Base-by-base conservation (phyloP, 495 filamentous ascomycete species). In the Daldinia concentrica region DNA sequence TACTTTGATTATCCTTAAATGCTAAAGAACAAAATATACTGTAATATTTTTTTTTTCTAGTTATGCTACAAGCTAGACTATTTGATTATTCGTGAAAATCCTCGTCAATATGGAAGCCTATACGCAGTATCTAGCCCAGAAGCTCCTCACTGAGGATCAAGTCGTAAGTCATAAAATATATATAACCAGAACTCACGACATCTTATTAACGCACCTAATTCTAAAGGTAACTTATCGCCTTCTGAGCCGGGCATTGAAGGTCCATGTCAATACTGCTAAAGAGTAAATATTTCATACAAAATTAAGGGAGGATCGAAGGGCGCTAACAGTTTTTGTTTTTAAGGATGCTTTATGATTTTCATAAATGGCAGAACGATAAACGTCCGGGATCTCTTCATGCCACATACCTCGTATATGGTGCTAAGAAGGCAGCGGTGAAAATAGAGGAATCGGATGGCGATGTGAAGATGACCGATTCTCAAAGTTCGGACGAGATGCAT, bases 301-400 rank as follows among this genome's bases (percentile, higher is more conserved):
- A n/a, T 43, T 9, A 7, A 36, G 22, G 8, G n/a, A 29, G 29
- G 1, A 36, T 37, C 34, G 54, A 27, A 69, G 8, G 32, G 14
- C 12, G 32, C 37, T 69, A 0, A 63, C 52, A 1, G 19, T 48
- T 48, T 8, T 15, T n/a, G n/a, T 50, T 45, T 34, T 6, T 12
- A 55, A 95, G 94, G 73, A 94, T 98, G 86, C 89, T 99, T 1
- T 97, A 90, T 79, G 94, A 97, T 14, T 98, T 97, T 72, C 86
- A 98, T 78, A 82, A 81, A 52, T 86, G 81, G 50, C 91, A 97
- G 82, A 97, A 95, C 79, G 84, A 82, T 34, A 93, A 91, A 76
- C 91, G 88, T 50, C 88, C 93, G 0, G 85, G 86, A 12, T 87
- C 85, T 37, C 85, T 98, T 41, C 89, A 94, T 81, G 95, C 95